Conservation (phyloP, 192 early-diverging fungal species). For the Helicostylum pulchrum region DNA sequence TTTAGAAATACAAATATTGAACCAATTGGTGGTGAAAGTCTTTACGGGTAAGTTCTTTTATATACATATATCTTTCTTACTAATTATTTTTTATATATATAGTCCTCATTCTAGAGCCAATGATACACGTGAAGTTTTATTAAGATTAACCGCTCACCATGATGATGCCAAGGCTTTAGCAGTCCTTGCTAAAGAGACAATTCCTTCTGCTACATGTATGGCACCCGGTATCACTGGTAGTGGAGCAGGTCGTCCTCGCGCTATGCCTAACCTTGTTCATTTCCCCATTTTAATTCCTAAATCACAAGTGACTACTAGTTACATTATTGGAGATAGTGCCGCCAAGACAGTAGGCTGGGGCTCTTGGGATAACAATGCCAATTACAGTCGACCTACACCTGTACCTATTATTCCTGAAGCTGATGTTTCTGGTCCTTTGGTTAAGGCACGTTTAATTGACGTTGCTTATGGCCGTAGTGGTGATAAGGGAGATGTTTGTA, state of each 20-base stretch:
- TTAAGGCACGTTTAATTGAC: slow-evolving; percentile 50
- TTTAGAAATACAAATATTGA: slow-evolving; percentile 56
- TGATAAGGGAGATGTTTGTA: slow-evolving; percentile 63
- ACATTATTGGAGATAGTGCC: slow-evolving; percentile 38
- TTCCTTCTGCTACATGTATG: slow-evolving; percentile 56
- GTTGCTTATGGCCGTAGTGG: slow-evolving; percentile 61
- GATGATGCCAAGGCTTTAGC: slow-evolving; percentile 39
- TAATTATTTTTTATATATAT: background rate
- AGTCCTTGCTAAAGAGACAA: slow-evolving; percentile 48
- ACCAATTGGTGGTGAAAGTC: slow-evolving; percentile 54
- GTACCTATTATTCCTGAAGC: slow-evolving; percentile 32
- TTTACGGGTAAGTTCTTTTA: slow-evolving; percentile 49
- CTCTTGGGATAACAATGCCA: slow-evolving; percentile 19
- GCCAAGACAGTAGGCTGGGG: slow-evolving; percentile 26
- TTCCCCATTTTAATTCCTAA: slow-evolving; percentile 60
- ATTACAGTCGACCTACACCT: slow-evolving; percentile 15
- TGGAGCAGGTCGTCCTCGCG: slow-evolving; percentile 52
- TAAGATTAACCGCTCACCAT: slow-evolving; percentile 46
- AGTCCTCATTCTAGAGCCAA: slow-evolving; percentile 11
- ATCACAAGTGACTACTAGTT: slow-evolving; percentile 29
- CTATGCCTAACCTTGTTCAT: slow-evolving; percentile 58
- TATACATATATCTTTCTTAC: background rate
- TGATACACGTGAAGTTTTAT: slow-evolving; percentile 44
- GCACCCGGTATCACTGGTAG: slow-evolving; percentile 56
- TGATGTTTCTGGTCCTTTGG: background rate